These are phyloP conservation scores for Podosphaera aphanis DNA, from an alignment of 2,329 filamentous ascomycete species.

Conservation along the genomic window DNA sequence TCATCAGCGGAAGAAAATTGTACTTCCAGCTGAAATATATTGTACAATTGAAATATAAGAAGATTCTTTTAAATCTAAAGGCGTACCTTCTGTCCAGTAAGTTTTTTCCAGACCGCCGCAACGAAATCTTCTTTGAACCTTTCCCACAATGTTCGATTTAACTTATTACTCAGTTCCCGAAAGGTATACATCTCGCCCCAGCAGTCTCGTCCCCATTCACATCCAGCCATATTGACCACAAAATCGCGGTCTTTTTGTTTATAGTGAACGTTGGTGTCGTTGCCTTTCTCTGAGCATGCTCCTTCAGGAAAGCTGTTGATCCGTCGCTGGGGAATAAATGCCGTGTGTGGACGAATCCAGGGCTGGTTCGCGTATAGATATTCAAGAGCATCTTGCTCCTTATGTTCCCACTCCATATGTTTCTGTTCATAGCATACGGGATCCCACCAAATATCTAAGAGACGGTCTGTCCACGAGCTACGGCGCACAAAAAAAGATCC, in stretches of 20 bases:
- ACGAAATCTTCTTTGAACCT: conserved; percentile 43
- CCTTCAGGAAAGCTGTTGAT: conserved; percentile 88
- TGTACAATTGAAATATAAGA: too few relatives aligned
- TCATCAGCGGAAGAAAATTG: too few relatives aligned
- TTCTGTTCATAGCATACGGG: conserved; percentile 93
- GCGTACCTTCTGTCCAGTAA: conserved; percentile 27
- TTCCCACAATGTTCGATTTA: conserved; percentile 71
- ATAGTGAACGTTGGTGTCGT: conserved; percentile 66
- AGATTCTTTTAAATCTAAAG: conserved; percentile 6
- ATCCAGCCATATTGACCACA: conserved; percentile 94
- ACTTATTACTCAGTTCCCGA: conserved; percentile 68
- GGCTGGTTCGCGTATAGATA: conserved; percentile 78
- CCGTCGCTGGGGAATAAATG: conserved; percentile 71
- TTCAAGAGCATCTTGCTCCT: conserved; percentile 88
- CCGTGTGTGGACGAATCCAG: conserved; percentile 74
- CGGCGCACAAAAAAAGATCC: conserved; percentile 84
- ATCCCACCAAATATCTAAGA: conserved; percentile 97
- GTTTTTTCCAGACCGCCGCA: conserved; percentile 35
- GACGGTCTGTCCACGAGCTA: conserved; percentile 67
- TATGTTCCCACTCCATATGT: conserved; percentile 98
- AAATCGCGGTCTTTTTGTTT: conserved; percentile 70
- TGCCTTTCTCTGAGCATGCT: conserved; percentile 58
- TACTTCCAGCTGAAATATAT: too few relatives aligned
- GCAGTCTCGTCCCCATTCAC: conserved; percentile 88
- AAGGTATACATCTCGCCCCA: conserved; percentile 97